These are phyloP conservation scores for Skeletonema grethae DNA, from an alignment of 108 stramenopile genomes.

Conservation along the genomic window DNA sequence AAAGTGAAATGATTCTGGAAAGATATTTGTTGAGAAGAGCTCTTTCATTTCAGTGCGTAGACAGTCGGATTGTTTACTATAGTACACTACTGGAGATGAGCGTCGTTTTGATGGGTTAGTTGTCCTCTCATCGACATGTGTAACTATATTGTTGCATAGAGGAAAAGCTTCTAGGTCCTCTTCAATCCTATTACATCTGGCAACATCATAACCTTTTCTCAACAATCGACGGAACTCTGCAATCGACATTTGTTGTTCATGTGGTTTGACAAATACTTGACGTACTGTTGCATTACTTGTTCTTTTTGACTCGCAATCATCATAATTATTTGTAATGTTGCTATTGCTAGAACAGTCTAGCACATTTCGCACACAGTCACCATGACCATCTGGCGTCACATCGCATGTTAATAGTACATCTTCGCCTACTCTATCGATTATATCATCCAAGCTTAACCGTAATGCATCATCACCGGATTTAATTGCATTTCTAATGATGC, in stretches of 20 bases:
- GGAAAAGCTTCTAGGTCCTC: slow-evolving; percentile 13
- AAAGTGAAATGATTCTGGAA: slow-evolving; percentile 49
- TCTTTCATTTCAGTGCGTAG: slow-evolving; percentile 64
- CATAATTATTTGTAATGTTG: not conserved
- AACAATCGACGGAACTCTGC: slow-evolving; percentile 55
- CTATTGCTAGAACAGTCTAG: not conserved
- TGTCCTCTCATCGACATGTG: not conserved
- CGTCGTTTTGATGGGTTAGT: not conserved
- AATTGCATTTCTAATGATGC: slow-evolving; percentile 77
- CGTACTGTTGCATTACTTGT: not conserved
- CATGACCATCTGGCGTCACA: slow-evolving; percentile 93
- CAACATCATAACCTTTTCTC: slow-evolving; percentile 20
- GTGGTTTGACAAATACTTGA: slow-evolving; percentile 82
- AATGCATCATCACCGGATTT: slow-evolving; percentile 15
- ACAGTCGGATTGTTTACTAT: slow-evolving; percentile 83
- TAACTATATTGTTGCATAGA: not conserved
- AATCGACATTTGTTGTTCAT: slow-evolving; percentile 72
- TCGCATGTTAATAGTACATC: slow-evolving; percentile 64
- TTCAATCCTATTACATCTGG: slow-evolving; percentile 16
- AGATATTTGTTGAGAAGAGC: slow-evolving; percentile 44
- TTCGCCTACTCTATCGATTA: slow-evolving; percentile 42
- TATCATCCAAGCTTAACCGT: slow-evolving; percentile 68
- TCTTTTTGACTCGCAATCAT: slow-evolving; percentile 11
- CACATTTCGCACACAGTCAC: slow-evolving; percentile 76
- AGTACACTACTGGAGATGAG: slow-evolving; percentile 59